phyloP scores from a whole-genome alignment of 2,329 filamentous ascomycete species.

The Boeremia lycopersici region DNA sequence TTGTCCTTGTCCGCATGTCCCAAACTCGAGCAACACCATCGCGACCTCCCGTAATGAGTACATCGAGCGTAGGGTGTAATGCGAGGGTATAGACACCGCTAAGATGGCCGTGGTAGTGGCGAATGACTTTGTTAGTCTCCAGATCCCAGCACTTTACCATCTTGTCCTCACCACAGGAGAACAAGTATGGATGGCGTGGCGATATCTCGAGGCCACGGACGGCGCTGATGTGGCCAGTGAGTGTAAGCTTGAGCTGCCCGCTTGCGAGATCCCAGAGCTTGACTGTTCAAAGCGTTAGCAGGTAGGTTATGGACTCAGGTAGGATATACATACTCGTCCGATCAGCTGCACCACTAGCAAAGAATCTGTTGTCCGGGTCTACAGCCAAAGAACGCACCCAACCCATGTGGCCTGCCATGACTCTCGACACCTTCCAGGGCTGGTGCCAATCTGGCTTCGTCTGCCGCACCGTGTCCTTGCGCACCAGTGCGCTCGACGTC shows the following conservation, averaged over 20 bases:
- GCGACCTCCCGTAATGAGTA: conserved; percentile 90
- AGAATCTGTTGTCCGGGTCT: conserved; percentile 97
- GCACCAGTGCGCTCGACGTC: conserved; percentile 63
- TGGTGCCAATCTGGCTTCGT: conserved; percentile 93
- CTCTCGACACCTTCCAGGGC: conserved; percentile 97
- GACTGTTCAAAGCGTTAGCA: conserved; percentile 49
- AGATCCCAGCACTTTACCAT: conserved; percentile 99
- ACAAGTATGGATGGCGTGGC: conserved; percentile 92
- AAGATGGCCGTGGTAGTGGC: conserved; percentile 93
- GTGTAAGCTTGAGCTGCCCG: conserved; percentile 55
- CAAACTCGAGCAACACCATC: conserved; percentile 95
- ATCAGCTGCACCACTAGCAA: conserved; percentile 92
- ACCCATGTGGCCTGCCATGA: conserved; percentile 93
- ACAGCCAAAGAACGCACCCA: conserved; percentile 80
- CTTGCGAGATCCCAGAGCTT: conserved; percentile 98
- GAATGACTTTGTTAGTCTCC: conserved; percentile 92
- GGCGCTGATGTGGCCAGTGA: conserved; percentile 41
- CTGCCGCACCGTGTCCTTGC: conserved; percentile 68
- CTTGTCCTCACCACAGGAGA: conserved; percentile 98
- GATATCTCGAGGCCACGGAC: conserved; percentile 80
- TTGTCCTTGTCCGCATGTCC: conserved; percentile 95
- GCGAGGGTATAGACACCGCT: conserved; percentile 93
- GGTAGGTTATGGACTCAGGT: neutral
- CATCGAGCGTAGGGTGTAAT: conserved; percentile 92
- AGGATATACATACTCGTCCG: conserved; percentile 60